These are phyloP conservation scores for Fomitopsis serialis DNA, from an alignment of 768 basidiomycete species.

Conservation along the genomic window DNA sequence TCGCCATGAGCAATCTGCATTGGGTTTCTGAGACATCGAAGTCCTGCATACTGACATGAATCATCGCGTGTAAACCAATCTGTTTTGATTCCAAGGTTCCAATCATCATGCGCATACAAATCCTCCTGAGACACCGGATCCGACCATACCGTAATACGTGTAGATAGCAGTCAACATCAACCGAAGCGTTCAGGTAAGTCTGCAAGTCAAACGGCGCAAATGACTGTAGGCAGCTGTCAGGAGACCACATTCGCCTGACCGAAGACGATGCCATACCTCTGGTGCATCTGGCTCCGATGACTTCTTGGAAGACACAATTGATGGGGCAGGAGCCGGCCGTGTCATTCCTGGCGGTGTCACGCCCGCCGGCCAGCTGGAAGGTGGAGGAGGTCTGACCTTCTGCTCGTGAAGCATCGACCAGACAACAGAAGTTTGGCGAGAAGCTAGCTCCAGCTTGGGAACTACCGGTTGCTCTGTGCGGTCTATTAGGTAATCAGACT, in stretches of 20 bases:
- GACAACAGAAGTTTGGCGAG: conserved; percentile 60
- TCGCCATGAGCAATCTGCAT: conserved; percentile 9
- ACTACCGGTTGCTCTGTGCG: conserved; percentile 43
- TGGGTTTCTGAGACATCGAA: neutral
- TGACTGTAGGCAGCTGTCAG: conserved; percentile 20
- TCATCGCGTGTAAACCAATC: no score
- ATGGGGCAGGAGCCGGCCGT: conserved; percentile 1
- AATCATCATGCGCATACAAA: no score
- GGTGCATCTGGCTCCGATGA: conserved; percentile 29
- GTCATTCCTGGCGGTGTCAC: conserved; percentile 36
- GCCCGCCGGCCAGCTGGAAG: conserved; percentile 34
- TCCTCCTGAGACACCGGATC: conserved; percentile 1
- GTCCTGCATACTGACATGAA: neutral
- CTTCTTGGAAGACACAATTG: conserved; percentile 15
- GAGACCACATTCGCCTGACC: neutral
- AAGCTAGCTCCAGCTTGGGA: conserved; percentile 57
- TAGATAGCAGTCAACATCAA: neutral
- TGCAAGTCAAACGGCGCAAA: conserved; percentile 50
- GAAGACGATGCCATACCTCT: conserved; percentile 28
- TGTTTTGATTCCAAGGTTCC: neutral
- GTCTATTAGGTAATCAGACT: conserved; percentile 31
- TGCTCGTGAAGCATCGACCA: conserved; percentile 54
- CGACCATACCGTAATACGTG: neutral
- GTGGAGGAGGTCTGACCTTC: conserved; percentile 38
- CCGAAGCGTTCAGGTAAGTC: conserved; percentile 5